phyloP scores from a whole-genome alignment of 2,329 filamentous ascomycete species.

The Colletotrichum karsti region DNA sequence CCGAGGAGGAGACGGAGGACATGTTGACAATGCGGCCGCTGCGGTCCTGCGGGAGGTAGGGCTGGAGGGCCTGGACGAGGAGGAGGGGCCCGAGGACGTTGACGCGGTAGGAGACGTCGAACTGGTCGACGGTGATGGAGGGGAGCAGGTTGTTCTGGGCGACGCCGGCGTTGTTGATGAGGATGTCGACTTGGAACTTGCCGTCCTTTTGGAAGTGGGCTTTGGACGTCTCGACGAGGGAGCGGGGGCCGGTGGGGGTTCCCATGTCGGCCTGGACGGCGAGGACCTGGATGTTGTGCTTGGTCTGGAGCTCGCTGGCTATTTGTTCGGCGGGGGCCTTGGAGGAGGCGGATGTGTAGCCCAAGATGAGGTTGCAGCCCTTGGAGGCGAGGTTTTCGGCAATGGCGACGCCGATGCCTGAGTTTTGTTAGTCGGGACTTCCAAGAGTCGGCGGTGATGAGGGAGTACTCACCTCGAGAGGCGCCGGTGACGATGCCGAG shows the following conservation, averaged over 20 bases:
- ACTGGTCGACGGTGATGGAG: slow-evolving; percentile 71
- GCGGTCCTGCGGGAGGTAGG: slow-evolving; percentile 75
- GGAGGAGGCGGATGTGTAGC: slow-evolving; percentile 66
- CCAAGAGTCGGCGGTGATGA: neutral
- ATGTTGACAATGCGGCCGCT: slow-evolving; percentile 65
- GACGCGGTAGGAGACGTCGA: slow-evolving; percentile 76
- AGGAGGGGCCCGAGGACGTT: slow-evolving; percentile 86
- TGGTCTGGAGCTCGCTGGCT: slow-evolving; percentile 63
- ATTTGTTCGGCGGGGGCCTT: slow-evolving; percentile 62
- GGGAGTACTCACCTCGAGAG: slow-evolving; percentile 68
- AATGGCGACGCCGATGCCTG: slow-evolving; percentile 75
- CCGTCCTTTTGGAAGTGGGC: slow-evolving; percentile 49
- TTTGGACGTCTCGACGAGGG: slow-evolving; percentile 66
- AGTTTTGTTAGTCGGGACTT: neutral
- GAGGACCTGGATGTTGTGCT: slow-evolving; percentile 68
- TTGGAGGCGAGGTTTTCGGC: slow-evolving; percentile 77
- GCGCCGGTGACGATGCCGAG: slow-evolving; percentile 82
- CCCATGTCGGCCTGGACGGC: slow-evolving; percentile 78
- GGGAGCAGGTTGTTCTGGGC: slow-evolving; percentile 71
- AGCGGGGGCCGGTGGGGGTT: slow-evolving; percentile 64
- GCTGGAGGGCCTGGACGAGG: slow-evolving; percentile 76
- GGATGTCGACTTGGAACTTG: slow-evolving; percentile 77
- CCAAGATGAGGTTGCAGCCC: slow-evolving; percentile 74
- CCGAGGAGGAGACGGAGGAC: slow-evolving; percentile 61
- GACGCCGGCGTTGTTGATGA: slow-evolving; percentile 87